Evolutionary conservation across 345 rosid genomes (phyloP).

Genomic region (Citrus inodora): DNA sequence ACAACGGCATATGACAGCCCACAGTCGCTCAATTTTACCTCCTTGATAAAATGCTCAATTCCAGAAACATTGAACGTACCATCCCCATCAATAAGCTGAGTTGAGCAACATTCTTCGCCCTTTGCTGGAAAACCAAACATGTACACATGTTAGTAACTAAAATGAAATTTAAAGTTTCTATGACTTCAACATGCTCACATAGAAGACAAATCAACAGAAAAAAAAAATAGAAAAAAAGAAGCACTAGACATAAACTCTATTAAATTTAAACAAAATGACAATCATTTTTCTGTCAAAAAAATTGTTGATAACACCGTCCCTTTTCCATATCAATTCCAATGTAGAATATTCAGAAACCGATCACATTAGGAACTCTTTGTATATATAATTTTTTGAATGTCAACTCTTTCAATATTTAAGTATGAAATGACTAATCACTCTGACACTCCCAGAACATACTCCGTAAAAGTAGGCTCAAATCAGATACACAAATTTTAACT

Average conservation of each 20-base stretch:
- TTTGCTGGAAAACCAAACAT: constrained; percentile 31
- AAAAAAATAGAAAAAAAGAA: not conserved
- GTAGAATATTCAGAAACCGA: not conserved
- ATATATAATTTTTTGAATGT: too few relatives aligned
- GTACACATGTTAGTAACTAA: not conserved
- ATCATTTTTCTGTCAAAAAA: not conserved
- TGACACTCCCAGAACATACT: not conserved
- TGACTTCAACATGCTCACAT: not conserved
- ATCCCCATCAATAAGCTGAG: constrained; percentile 95
- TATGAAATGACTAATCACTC: not conserved
- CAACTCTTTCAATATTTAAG: not conserved
- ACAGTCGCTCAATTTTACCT: constrained; percentile 68
- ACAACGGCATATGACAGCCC: constrained; percentile 95
- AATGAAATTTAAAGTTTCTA: not conserved
- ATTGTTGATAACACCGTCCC: not conserved
- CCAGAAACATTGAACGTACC: constrained; percentile 70
- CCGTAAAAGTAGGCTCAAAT: not conserved
- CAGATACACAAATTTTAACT: not conserved
- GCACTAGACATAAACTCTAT: not conserved
- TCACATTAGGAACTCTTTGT: not conserved
- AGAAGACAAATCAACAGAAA: not conserved
- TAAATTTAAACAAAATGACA: not conserved
- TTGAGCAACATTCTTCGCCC: constrained; percentile 55
- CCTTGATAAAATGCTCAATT: constrained; percentile 70
- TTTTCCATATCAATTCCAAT: not conserved